phyloP scores from a whole-genome alignment of 805 yeast species.

The Wickerhamiella qilinensis region DNA sequence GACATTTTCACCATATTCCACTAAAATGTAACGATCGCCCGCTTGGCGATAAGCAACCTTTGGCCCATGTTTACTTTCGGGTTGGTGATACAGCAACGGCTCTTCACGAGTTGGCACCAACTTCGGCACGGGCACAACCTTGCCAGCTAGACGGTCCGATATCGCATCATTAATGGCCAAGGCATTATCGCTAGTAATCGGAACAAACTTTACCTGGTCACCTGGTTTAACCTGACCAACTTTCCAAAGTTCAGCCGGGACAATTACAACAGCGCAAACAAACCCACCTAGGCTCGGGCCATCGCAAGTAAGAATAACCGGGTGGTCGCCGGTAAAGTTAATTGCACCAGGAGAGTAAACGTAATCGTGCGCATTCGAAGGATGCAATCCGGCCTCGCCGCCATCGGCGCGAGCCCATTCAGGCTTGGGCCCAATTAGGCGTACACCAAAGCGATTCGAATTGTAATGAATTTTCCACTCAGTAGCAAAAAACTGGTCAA shows the following conservation, averaged over 20 bases:
- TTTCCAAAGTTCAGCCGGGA: constrained; percentile 95
- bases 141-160: constrained; percentile 28
- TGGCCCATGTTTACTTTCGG: constrained; percentile 38
- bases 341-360: constrained; percentile 94
- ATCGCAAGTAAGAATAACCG: constrained; percentile 90
- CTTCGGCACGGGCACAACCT: constrained; percentile 12
- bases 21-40: constrained; percentile 83
- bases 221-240: constrained; percentile 97
- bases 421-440: constrained; percentile 91
- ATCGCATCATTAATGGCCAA: constrained; percentile 43
- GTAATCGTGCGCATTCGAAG: constrained; percentile 96
- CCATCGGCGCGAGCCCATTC: constrained; percentile 93
- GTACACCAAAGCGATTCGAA: constrained; percentile 91
- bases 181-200: constrained; percentile 57
- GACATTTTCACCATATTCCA: constrained; percentile 81
- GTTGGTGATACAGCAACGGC: constrained; percentile 49
- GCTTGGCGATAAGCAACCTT: constrained; percentile 83
- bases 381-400: constrained; percentile 96
- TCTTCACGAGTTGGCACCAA: constrained; percentile 41
- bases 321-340: constrained; percentile 97
- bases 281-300: constrained; percentile 97
- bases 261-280: constrained; percentile 91
- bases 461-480: constrained; percentile 95
- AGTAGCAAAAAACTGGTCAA: constrained; percentile 54
- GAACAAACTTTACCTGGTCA: constrained; percentile 65